Conservation (phyloP, 192 early-diverging fungal genomes). For the Backusella morwellensis region DNA sequence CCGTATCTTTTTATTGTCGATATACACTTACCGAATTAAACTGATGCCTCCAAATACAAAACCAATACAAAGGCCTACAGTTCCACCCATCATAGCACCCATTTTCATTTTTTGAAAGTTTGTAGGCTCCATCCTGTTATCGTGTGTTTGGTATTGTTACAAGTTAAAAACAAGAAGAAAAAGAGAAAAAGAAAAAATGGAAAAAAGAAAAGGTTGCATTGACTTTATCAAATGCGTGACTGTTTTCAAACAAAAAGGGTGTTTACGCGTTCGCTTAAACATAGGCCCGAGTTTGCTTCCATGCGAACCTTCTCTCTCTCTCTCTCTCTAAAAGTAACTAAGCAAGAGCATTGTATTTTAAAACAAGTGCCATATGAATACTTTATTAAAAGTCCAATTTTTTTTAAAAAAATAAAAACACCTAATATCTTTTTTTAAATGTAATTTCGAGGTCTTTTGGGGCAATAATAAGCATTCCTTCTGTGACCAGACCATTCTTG, state of each 20-base stretch:
- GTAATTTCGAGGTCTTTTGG: background rate
- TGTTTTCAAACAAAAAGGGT: background rate
- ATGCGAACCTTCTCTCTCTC: too few relatives aligned
- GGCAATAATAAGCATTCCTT: background rate
- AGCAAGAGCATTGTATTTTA: too few relatives aligned
- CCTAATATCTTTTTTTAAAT: slow-evolving; percentile 19
- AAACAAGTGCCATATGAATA: too few relatives aligned
- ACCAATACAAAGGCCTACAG: slow-evolving; percentile 62
- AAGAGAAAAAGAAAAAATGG: background rate
- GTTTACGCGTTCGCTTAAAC: background rate
- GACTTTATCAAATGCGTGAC: background rate
- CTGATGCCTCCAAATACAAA: slow-evolving; percentile 55
- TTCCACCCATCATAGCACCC: slow-evolving; percentile 63
- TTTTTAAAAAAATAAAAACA: background rate
- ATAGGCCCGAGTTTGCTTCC: background rate
- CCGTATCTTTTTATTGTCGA: background rate
- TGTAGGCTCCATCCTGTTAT: slow-evolving; percentile 43
- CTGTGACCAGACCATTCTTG: background rate
- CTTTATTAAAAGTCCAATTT: too few relatives aligned
- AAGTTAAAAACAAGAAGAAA: background rate
- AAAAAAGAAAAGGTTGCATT: background rate
- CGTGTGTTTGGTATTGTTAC: background rate
- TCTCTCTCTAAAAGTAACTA: too few relatives aligned
- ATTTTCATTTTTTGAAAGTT: slow-evolving; percentile 58
- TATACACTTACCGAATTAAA: slow-evolving; percentile 41